These are phyloP conservation scores for Penicillium nordicum DNA, from an alignment of 2,329 filamentous ascomycete genomes.

Conservation along the genomic window DNA sequence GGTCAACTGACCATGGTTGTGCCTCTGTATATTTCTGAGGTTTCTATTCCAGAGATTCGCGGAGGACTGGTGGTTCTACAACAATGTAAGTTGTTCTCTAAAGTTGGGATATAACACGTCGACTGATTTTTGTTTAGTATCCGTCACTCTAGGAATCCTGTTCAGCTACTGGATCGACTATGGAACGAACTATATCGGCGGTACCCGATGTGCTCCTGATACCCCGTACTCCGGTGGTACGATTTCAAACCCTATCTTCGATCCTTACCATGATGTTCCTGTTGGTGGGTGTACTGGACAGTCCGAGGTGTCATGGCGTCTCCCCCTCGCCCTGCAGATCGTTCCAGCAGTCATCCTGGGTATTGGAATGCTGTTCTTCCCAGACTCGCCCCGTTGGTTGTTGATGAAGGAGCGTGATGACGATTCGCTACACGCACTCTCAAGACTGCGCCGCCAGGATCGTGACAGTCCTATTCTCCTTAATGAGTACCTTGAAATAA, in stretches of 20 bases:
- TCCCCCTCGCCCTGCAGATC: conserved; percentile 50
- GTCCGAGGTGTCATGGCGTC: conserved; percentile 48
- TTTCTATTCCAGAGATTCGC: conserved; percentile 40
- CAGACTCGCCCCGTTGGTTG: conserved; percentile 57
- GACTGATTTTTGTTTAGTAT: conserved; percentile 41
- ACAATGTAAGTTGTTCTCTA: conserved; percentile 28
- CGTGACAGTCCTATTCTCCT: conserved; percentile 46
- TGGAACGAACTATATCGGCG: conserved; percentile 45
- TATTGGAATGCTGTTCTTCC: conserved; percentile 48
- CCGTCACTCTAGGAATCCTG: conserved; percentile 38
- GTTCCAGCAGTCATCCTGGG: conserved; percentile 39
- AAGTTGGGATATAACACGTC: background rate
- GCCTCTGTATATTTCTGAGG: conserved; percentile 55
- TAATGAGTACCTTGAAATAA: conserved; percentile 51
- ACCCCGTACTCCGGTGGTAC: conserved; percentile 49
- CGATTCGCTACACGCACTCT: conserved; percentile 48
- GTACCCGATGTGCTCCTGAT: conserved; percentile 47
- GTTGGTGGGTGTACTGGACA: conserved; percentile 48
- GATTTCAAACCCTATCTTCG: conserved; percentile 38
- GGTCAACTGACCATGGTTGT: conserved; percentile 47
- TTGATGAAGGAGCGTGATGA: conserved; percentile 48
- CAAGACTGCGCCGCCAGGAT: conserved; percentile 49
- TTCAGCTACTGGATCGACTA: conserved; percentile 44
- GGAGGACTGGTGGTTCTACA: conserved; percentile 40
- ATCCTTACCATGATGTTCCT: conserved; percentile 42